Evolutionary conservation across 2,329 filamentous ascomycete genomes (phyloP).

Genomic region (Sarocladium kiliense): DNA sequence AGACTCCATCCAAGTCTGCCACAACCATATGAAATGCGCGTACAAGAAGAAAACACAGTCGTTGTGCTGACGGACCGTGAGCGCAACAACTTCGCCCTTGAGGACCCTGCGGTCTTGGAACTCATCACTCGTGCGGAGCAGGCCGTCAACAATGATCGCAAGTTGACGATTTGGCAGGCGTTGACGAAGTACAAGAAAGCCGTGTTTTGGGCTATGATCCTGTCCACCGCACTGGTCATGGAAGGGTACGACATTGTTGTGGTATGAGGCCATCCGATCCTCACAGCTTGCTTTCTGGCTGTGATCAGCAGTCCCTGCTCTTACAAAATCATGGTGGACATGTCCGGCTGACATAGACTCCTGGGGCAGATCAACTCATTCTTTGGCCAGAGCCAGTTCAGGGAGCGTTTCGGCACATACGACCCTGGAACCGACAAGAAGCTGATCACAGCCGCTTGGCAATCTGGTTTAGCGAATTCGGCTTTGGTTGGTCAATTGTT

Average conservation of each 20-base stretch:
- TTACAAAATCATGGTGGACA: too few species aligned
- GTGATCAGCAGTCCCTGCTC: too few species aligned
- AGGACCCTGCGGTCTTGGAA: too few species aligned
- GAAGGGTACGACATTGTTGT: constrained; percentile 31
- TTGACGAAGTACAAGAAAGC: constrained; percentile 23
- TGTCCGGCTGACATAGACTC: too few species aligned
- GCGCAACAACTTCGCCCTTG: too few species aligned
- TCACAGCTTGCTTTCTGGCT: not conserved
- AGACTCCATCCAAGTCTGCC: too few species aligned
- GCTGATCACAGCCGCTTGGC: constrained; percentile 38
- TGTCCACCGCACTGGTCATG: constrained; percentile 22
- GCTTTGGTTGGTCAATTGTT: constrained; percentile 37
- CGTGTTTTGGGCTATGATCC: constrained; percentile 22
- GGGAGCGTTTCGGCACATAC: constrained; percentile 22
- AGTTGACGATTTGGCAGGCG: constrained; percentile 19
- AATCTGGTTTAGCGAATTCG: constrained; percentile 38
- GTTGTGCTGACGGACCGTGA: too few species aligned
- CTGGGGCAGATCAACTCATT: constrained; percentile 16
- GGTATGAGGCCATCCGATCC: constrained; percentile 14
- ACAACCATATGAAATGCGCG: too few species aligned
- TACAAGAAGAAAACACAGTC: too few species aligned
- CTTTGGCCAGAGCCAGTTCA: constrained; percentile 26
- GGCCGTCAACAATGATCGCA: constrained; percentile 12
- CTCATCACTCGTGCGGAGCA: not conserved
- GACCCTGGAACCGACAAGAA: constrained; percentile 23